Conservation (phyloP, 208 protist species). For the Trypanosoma melophagium region DNA sequence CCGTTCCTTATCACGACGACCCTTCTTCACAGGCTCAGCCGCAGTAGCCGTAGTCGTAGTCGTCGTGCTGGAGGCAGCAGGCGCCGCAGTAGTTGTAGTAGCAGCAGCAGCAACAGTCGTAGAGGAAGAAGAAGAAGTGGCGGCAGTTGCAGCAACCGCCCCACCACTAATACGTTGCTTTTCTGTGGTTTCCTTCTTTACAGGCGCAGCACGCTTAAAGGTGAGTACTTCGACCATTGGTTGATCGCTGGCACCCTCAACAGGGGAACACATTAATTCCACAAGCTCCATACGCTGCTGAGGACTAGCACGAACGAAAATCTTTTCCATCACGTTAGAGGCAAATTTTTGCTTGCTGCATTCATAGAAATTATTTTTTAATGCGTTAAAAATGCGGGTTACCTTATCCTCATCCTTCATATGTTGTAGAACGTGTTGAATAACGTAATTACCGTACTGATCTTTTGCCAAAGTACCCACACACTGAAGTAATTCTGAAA, state of each 20-base stretch:
- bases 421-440: constrained; percentile 97
- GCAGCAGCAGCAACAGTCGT: too few relatives aligned
- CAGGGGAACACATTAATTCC: constrained; percentile 76
- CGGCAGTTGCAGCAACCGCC: too few relatives aligned
- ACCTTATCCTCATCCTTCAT: constrained; percentile 86
- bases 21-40: constrained; percentile 28
- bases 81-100: too few relatives aligned
- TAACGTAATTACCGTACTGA: constrained; percentile 99
- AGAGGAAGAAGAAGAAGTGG: too few relatives aligned
- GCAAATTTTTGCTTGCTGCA: constrained; percentile 98
- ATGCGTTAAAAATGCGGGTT: constrained; percentile 61
- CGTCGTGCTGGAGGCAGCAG: too few relatives aligned
- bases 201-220: constrained; percentile 55
- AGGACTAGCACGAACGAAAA: constrained; percentile 78
- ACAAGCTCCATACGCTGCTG: constrained; percentile 86
- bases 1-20: constrained; percentile 69
- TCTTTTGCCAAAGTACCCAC: constrained; percentile 91
- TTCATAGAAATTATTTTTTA: constrained; percentile 79
- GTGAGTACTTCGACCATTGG: constrained; percentile 55
- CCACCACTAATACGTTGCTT: constrained; percentile 9
- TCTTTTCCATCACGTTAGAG: constrained; percentile 98
- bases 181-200: constrained; percentile 61
- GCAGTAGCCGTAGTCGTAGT: too few relatives aligned
- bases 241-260: constrained; percentile 29
- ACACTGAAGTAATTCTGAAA: constrained; percentile 92